Conservation (phyloP, 108 stramenopile genomes). For the Skeletonema potamos region DNA sequence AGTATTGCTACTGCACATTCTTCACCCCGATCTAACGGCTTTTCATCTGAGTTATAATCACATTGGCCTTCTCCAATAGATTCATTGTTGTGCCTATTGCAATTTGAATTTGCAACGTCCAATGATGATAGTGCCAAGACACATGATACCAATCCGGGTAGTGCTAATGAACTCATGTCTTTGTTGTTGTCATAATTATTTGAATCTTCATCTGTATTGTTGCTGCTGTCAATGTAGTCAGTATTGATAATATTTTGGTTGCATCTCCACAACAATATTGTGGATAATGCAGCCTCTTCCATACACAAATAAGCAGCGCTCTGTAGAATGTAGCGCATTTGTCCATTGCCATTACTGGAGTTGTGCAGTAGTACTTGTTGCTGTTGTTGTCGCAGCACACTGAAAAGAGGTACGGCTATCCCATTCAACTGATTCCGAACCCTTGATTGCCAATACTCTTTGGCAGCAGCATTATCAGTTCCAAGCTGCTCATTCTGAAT, state of each 20-base stretch:
- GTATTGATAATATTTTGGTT: neutral
- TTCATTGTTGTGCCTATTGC: no score
- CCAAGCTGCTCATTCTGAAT: neutral
- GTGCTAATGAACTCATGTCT: slow-evolving; percentile 1
- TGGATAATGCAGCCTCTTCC: slow-evolving; percentile 13
- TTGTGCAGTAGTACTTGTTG: neutral
- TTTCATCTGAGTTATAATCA: neutral
- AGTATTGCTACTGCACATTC: slow-evolving; percentile 37
- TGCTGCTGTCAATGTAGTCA: no score
- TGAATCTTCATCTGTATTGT: neutral
- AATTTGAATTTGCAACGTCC: slow-evolving; percentile 4
- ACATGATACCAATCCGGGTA: slow-evolving; percentile 28
- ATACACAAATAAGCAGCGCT: slow-evolving; percentile 14
- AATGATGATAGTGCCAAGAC: slow-evolving; percentile 29
- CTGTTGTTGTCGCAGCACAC: slow-evolving; percentile 7
- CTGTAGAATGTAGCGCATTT: slow-evolving; percentile 1
- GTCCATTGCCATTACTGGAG: neutral
- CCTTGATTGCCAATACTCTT: neutral
- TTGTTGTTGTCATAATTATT: neutral
- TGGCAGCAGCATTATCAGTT: neutral
- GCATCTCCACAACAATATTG: neutral
- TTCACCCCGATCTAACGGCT: slow-evolving; percentile 34
- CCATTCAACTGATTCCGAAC: slow-evolving; percentile 7
- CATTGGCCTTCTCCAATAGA: neutral
- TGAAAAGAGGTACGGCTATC: slow-evolving; percentile 11